A percentile compares a stretch with the other conserved stretches of the same genome.
These are phyloP conservation scores for Fragaria ananassa DNA, from an alignment of 306 rosid genomes.

Conservation along the genomic window DNA sequence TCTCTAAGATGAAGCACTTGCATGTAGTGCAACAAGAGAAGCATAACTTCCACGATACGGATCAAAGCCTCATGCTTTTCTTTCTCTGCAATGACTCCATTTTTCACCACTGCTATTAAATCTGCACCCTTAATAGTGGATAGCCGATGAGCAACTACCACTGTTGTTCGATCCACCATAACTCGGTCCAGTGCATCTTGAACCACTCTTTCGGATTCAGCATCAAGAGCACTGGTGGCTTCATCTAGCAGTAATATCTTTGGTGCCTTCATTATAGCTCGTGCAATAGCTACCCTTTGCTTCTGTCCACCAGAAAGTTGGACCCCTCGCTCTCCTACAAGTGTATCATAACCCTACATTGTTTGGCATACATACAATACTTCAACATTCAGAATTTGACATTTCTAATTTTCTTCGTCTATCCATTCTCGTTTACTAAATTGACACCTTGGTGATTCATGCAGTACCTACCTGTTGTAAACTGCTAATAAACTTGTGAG, in stretches of 20 bases:
- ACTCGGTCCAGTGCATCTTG: background rate
- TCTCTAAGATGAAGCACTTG: background rate
- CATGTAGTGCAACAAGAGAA: background rate
- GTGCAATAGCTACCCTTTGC: conserved; percentile 4
- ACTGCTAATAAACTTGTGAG: conserved; percentile 59
- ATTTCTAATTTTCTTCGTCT: too few relatives aligned
- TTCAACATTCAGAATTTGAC: background rate
- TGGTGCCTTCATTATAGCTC: conserved; percentile 1
- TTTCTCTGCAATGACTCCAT: conserved; percentile 5
- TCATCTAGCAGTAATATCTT: background rate
- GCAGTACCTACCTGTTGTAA: conserved; percentile 44
- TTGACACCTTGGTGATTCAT: background rate
- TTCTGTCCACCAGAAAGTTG: conserved; percentile 3
- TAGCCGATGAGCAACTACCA: background rate
- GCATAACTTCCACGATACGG: background rate
- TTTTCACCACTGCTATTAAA: background rate
- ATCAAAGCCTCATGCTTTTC: background rate
- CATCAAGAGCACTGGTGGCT: conserved; percentile 3
- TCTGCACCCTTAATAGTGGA: background rate
- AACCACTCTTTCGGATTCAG: background rate
- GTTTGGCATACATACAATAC: background rate
- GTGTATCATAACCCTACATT: background rate
- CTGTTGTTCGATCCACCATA: background rate
- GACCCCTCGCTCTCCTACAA: conserved; percentile 1
- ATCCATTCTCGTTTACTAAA: background rate